These are phyloP conservation scores for Pseudocercospora pini-densiflorae DNA, from an alignment of 2,329 filamentous ascomycete genomes.

Conservation along the genomic window DNA sequence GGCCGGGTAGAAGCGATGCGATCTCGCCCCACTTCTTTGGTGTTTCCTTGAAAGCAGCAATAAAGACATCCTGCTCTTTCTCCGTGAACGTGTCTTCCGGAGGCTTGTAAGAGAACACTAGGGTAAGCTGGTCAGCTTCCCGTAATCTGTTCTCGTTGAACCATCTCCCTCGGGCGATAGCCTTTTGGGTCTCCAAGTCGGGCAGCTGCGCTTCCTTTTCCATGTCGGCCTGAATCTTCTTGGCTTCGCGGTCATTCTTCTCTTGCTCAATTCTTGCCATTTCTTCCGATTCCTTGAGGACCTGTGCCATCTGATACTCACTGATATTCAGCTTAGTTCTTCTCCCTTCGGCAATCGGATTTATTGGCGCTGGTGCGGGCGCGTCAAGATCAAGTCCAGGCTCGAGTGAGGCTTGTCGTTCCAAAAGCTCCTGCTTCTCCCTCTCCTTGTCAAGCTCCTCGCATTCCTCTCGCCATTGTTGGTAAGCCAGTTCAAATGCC, in stretches of 20 bases:
- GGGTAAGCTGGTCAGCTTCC: conserved; percentile 68
- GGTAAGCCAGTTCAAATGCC: conserved; percentile 46
- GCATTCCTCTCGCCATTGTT: conserved; percentile 47
- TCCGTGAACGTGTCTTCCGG: conserved; percentile 75
- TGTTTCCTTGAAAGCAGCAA: conserved; percentile 73
- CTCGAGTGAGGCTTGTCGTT: conserved; percentile 41
- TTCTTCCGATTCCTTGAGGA: conserved; percentile 73
- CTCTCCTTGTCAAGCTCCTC: conserved; percentile 47
- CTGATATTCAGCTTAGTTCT: conserved; percentile 64
- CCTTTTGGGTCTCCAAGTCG: conserved; percentile 66
- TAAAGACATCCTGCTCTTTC: conserved; percentile 72
- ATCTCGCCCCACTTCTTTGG: conserved; percentile 85
- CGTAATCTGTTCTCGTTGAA: conserved; percentile 69
- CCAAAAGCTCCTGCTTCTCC: conserved; percentile 45
- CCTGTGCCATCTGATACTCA: conserved; percentile 73
- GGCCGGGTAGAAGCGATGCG: conserved; percentile 67
- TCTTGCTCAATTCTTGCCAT: conserved; percentile 73
- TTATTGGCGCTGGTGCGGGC: conserved; percentile 24
- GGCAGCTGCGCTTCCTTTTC: conserved; percentile 79
- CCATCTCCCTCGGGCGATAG: conserved; percentile 63
- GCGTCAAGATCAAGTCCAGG: conserved; percentile 53
- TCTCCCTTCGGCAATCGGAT: conserved; percentile 58
- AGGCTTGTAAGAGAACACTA: conserved; percentile 72
- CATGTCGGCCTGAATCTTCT: conserved; percentile 72
- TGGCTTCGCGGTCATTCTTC: conserved; percentile 53